Percentiles rank a stretch among this genome's conserved stretches.
phyloP scores from a whole-genome alignment of 1,139 yeast genomes.

The Diutina sp. region DNA sequence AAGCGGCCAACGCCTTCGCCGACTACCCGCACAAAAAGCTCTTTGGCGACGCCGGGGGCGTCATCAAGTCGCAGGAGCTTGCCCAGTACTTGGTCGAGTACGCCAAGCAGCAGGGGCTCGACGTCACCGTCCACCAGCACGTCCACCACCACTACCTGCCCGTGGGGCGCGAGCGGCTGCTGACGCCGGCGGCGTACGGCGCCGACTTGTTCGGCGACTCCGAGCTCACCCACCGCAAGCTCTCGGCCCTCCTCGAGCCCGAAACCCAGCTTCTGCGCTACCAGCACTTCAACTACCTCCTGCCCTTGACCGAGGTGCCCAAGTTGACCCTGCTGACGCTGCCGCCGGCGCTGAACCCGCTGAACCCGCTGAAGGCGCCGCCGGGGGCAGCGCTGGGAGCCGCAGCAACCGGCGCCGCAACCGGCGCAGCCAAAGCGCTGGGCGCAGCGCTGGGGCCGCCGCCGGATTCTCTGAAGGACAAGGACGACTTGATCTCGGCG shows the following conservation, averaged over 20 bases:
- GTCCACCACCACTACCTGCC: slow-evolving; percentile 57
- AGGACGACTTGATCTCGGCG: neutral
- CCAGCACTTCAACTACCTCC: slow-evolving; percentile 62
- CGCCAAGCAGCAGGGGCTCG: slow-evolving; percentile 48
- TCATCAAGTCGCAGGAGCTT: slow-evolving; percentile 35
- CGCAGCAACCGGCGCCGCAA: no score
- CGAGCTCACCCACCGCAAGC: neutral
- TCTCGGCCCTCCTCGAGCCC: slow-evolving; percentile 24
- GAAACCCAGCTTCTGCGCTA: slow-evolving; percentile 46
- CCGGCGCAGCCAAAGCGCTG: no score
- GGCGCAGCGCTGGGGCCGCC: no score
- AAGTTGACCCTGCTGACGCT: slow-evolving; percentile 46
- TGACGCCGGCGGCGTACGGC: neutral
- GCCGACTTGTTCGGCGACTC: slow-evolving; percentile 1
- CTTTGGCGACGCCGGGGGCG: slow-evolving; percentile 27
- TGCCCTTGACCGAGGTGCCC: slow-evolving; percentile 62
- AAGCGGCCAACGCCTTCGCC: slow-evolving; percentile 4
- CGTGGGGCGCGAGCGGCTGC: slow-evolving; percentile 8
- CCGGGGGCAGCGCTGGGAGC: no score
- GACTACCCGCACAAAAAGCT: slow-evolving; percentile 14
- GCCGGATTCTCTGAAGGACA: slow-evolving; percentile 5
- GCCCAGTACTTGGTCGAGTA: slow-evolving; percentile 47
- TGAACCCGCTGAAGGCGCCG: slow-evolving; percentile 3
- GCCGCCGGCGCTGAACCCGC: slow-evolving; percentile 16
- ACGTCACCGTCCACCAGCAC: slow-evolving; percentile 74